Conservation (phyloP, 192 early-diverging fungal species). For the Cladochytrium replicatum region DNA sequence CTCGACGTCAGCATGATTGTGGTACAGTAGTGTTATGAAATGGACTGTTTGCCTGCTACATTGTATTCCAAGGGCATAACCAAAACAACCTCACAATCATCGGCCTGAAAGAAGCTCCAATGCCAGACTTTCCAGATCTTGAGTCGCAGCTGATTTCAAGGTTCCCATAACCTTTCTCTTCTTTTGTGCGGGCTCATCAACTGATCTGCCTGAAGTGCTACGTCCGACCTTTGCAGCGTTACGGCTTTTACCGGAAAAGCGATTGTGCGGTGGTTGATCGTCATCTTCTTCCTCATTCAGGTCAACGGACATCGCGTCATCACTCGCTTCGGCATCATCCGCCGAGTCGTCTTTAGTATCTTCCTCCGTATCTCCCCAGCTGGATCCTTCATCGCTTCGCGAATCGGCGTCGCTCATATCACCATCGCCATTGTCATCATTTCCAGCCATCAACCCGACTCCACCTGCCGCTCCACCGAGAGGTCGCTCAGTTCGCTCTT, state of each 20-base stretch:
- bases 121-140: slow-evolving; percentile 19
- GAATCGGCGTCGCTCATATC: not conserved
- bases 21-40: no score
- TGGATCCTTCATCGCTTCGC: slow-evolving; percentile 3
- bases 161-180: no score
- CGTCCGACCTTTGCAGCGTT: no score
- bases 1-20: no score
- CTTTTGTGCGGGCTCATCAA: slow-evolving; percentile 1
- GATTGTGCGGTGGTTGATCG: no score
- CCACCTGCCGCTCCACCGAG: slow-evolving; percentile 5
- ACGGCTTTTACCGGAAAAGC: no score
- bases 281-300: not conserved
- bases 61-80: no score
- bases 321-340: slow-evolving; percentile 7
- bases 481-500: slow-evolving; percentile 13
- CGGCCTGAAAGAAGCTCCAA: slow-evolving; percentile 6
- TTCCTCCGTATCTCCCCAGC: not conserved
- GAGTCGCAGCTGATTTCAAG: no score
- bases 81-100: no score
- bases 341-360: slow-evolving; percentile 4
- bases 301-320: not conserved
- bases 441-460: slow-evolving; percentile 1
- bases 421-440: not conserved
- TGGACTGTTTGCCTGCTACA: no score
- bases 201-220: no score